phyloP scores from a whole-genome alignment of 805 yeast species.

The Starmerella stellata region DNA sequence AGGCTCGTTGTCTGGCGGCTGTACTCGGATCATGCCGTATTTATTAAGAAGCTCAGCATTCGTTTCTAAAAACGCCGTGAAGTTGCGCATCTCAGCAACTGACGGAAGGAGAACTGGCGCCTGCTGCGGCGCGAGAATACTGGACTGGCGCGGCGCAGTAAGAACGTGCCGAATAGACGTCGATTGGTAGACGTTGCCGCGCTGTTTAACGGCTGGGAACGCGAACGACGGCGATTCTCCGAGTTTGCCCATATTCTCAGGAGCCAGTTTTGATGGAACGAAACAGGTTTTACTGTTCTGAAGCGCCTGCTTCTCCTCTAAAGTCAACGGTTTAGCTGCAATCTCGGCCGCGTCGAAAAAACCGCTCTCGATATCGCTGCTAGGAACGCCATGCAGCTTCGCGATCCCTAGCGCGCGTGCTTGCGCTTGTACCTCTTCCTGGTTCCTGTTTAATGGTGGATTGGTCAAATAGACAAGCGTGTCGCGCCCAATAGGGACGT shows the following conservation, averaged over 20 bases:
- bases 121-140: not conserved
- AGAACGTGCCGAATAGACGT: not conserved
- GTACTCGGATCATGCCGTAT: not conserved
- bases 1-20: not conserved
- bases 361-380: constrained; percentile 5
- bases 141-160: not conserved
- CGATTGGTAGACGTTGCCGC: not conserved
- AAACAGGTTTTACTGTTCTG: constrained; percentile 5
- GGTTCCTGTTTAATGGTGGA: constrained; percentile 5
- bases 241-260: not conserved
- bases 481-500: constrained; percentile 11
- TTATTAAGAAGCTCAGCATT: not conserved
- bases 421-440: constrained; percentile 11
- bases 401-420: constrained; percentile 5
- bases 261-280: not conserved
- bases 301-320: constrained; percentile 3
- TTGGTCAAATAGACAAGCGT: constrained; percentile 6
- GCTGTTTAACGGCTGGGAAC: not conserved
- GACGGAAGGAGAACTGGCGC: not conserved
- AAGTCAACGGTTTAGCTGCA: not conserved
- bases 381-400: constrained; percentile 2
- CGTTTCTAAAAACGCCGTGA: not conserved
- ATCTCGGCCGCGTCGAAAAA: not conserved
- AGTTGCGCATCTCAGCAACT: not conserved
- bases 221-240: not conserved